Evolutionary conservation across 257 asterid genomes (phyloP), one percentile per base, ranked within the genome.

Genomic region (Penstemon davidsonii): DNA sequence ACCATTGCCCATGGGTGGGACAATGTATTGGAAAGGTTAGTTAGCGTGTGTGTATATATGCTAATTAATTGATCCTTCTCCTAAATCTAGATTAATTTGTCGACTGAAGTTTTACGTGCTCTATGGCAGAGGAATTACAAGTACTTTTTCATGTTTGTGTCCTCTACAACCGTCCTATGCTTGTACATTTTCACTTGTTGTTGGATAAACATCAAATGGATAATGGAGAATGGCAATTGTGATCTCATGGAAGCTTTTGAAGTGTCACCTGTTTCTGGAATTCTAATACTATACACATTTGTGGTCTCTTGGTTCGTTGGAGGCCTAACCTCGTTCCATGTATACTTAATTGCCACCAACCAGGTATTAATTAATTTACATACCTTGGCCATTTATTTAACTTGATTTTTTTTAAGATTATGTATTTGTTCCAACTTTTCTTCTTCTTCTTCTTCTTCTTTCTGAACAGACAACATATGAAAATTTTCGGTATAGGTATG

Each of bases 1-100:
- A 88, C 73, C 97, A 90, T 74, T 90, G 97, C 80, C 96, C 95
- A 38, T 90, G 96, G 92, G 89, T 86, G 13, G 96, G 96, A 45
- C 96, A 90, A 70, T 88, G 97, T 74, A 86, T 88, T 5, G 96
- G 94, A 49, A 86, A 82, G 91, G 97, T 88, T 67, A 58, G 78
- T 66, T 13, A 4, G 3, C 3, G 8, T 46, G 51, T 46, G 6
- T 46, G 8, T 46, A 46, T 46, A 8, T 46, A 46, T 46, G 64
- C 42, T 42, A 6, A 42, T 13, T 40, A 66, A 33, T 54, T 41
- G 53, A 33, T 41, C 4, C 44, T 67, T 43, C 10, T 68, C 9
- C 19, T 39, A 41, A 13, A 12, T 10, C 15, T 39, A 64, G 50
- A 11, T 36, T 39, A 8, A 51, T 56, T 51, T 10, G 58, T 25